Evolutionary conservation across 1,139 yeast species (phyloP), one percentile per base, ranked within the genome.

Genomic region (Geotrichum restrictum): DNA sequence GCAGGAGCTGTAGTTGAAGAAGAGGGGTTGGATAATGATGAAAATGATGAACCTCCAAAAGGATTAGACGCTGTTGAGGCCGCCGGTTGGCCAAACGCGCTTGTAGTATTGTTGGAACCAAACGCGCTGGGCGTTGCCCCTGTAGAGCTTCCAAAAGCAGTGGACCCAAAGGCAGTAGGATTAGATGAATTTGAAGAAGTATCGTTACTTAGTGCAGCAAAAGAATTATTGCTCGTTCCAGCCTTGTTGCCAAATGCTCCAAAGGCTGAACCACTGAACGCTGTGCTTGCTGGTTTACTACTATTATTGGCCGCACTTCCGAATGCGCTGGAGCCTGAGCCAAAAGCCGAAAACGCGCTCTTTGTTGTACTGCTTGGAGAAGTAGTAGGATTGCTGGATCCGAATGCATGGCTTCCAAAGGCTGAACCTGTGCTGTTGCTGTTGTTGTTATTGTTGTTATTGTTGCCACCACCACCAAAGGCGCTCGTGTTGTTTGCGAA

Each of bases 381-480:
- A 10, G 53, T 38, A 38, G 52, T 34, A 24, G 29, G 29, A 13
- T 49, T 42, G 10, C 53, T 54, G 42, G 36, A 49, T 40, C 49
- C 36, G 41, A 18, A 44, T 38, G 29, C 13, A 16, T 38, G 24
- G 32, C 29, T 21, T 3, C 51, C 51, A 48, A 48, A 42, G 3
- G 43, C 47, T 14, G 51, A 48, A 48, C 61, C 62, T 18, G 64
- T 54, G 19, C 45, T 53, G 18, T 18, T 32, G 55, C 48, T 16
- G 33, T 19, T 19, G 44, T 45, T 51, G 24, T 40, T 39, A 27
- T 43, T 43, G 38, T 13, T 43, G 38, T 31, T 40, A 16, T 24
- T 36, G 42, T 24, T 24, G 57, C 40, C 11, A 45, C 46, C 1
- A 60, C 65, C 11, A 63, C 61, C 24, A 66, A 54, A 51, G 63